phyloP scores from a whole-genome alignment of 345 rosid species.

The Sisymbrium altissimum region DNA sequence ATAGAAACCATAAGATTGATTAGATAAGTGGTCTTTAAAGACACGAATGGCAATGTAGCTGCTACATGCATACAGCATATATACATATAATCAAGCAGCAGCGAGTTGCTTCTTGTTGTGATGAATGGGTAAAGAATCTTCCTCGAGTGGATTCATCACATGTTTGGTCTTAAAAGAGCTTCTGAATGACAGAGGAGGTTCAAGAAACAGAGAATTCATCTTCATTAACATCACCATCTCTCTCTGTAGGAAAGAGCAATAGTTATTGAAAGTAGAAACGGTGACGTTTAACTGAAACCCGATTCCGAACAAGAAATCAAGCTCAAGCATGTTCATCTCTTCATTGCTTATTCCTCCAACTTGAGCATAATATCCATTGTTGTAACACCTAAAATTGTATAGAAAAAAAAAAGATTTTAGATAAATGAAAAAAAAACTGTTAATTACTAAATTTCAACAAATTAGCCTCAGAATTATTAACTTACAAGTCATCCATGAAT shows the following conservation, averaged over 20 bases:
- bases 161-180: conserved; percentile 14
- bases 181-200: conserved; percentile 24
- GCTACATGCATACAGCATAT: not conserved
- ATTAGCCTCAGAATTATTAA: conserved; percentile 3
- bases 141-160: conserved; percentile 22
- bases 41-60: not conserved
- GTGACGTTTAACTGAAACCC: conserved; percentile 67
- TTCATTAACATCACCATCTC: conserved; percentile 45
- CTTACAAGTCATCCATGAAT: conserved; percentile 89
- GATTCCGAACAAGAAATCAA: conserved; percentile 66
- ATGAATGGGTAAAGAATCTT: conserved; percentile 25
- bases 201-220: conserved; percentile 27
- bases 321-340: conserved; percentile 73
- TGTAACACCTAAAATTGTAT: conserved; percentile 45
- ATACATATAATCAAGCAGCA: conserved; percentile 17
- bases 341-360: conserved; percentile 68
- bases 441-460: not conserved
- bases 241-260: conserved; percentile 48
- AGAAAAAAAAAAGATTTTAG: not conserved
- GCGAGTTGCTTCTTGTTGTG: conserved; percentile 29
- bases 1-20: not conserved
- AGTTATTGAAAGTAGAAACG: conserved; percentile 48
- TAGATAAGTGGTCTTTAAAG: not conserved
- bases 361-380: conserved; percentile 61
- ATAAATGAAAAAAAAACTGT: not conserved